Base-by-base conservation (phyloP, 352 stramenopile species). In the Phytopythium oedochilum region DNA sequence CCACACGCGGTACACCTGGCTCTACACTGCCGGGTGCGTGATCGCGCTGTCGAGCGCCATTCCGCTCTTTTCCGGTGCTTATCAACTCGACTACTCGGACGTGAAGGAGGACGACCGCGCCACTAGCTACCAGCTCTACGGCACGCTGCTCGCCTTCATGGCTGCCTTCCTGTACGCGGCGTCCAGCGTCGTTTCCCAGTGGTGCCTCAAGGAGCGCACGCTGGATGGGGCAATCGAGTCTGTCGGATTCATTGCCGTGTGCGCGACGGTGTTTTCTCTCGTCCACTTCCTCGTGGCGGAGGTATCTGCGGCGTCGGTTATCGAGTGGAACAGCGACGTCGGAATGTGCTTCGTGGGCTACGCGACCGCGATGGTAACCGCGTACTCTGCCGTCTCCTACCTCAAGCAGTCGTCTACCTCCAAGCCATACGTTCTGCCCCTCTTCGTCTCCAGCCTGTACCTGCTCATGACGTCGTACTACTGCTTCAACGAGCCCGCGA, bases 391-490 rank as follows among this genome's bases (percentile, higher is more conserved):
- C 35, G 61, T 76, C 15, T 72, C 60, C 20, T 45, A 74, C 34
- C 52, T 76, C 12, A 59, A 68, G 20, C 58, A 66, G 32, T 56
- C 53, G 14, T 63, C 61, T 9, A 45, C 64, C 40, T 65, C 70
- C n/a, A 55, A 57, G 8, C 22, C 65, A 29, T 83, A 78, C 63
- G 77, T 71, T 20, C 28, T 76, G 8, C 70, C 65, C 22, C 53
- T 83, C 32, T 42, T 80, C 10, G 49, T 51, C 3, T 71, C 70
- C 18, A 70, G 73, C 43, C 28, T 78, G 32, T 83, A 78, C 58
- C 57, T 75, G 32, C 57, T 69, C 45, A 26, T 72, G 14, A 58
- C 66, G 20, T 59, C 60, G 10, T 60, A 47, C 53, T 55, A 70
- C n/a, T 50, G 62, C 15, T 68, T 82, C 18, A 54, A 54, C 15